Percentiles rank a stretch among this genome's conserved stretches.
Evolutionary conservation across 2,329 filamentous ascomycete genomes (phyloP).

Genomic region (Cordyceps cicadae): DNA sequence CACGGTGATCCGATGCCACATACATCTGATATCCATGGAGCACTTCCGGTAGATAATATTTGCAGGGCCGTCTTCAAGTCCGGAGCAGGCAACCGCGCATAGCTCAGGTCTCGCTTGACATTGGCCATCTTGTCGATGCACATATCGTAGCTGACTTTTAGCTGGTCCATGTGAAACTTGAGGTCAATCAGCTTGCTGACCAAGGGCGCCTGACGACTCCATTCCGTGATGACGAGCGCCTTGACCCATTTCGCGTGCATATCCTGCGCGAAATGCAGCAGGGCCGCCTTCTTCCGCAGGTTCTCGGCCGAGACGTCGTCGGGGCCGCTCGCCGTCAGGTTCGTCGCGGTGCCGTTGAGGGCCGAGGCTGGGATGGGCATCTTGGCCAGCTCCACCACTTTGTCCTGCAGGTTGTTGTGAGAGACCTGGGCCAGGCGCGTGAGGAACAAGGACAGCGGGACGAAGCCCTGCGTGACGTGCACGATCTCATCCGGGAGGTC

Average conservation of each 20-base stretch:
- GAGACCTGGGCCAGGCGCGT: slow-evolving; percentile 74
- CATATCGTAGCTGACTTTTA: slow-evolving; percentile 51
- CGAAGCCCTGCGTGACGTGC: slow-evolving; percentile 69
- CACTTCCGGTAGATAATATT: slow-evolving; percentile 69
- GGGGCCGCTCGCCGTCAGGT: slow-evolving; percentile 21
- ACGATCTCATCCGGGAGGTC: slow-evolving; percentile 53
- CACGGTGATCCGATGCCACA: slow-evolving; percentile 22
- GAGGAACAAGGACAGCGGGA: slow-evolving; percentile 67
- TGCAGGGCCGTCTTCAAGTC: slow-evolving; percentile 86
- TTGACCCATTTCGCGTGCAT: slow-evolving; percentile 88
- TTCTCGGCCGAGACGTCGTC: slow-evolving; percentile 59
- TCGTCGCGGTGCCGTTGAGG: slow-evolving; percentile 45
- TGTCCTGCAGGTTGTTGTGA: slow-evolving; percentile 66
- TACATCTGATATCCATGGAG: slow-evolving; percentile 72
- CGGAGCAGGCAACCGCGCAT: slow-evolving; percentile 74
- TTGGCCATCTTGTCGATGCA: slow-evolving; percentile 58
- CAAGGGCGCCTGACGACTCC: slow-evolving; percentile 70
- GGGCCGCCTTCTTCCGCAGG: slow-evolving; percentile 62
- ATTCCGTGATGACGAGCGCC: slow-evolving; percentile 79
- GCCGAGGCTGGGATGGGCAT: slow-evolving; percentile 48
- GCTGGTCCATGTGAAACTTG: slow-evolving; percentile 61
- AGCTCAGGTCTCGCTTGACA: slow-evolving; percentile 63
- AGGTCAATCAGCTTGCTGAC: slow-evolving; percentile 87
- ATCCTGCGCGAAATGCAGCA: slow-evolving; percentile 71
- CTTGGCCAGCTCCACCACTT: slow-evolving; percentile 61